A percentile compares a stretch with the other conserved stretches of the same genome.
Evolutionary conservation across 1,284 basidiomycete species (phyloP).

Genomic region (Kwoniella shivajii): DNA sequence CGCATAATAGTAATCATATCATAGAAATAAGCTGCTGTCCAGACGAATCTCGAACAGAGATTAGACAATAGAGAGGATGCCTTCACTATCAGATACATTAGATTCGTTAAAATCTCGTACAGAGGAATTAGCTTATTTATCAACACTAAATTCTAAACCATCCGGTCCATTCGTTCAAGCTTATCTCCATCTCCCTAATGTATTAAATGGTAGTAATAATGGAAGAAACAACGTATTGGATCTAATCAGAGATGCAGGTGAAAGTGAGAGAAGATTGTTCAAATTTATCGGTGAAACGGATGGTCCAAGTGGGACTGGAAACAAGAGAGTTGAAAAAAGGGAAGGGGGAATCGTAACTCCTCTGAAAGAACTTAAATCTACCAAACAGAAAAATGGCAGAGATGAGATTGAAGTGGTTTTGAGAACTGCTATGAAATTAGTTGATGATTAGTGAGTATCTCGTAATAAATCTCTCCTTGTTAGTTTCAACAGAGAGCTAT

Average conservation of each 20-base stretch:
- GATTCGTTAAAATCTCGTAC: constrained; percentile 38
- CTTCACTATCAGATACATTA: constrained; percentile 44
- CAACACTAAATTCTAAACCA: constrained; percentile 31
- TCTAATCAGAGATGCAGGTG: constrained; percentile 48
- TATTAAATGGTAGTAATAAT: not conserved
- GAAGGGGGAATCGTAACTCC: constrained; percentile 44
- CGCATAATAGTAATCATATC: not conserved
- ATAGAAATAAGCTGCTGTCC: too few species aligned
- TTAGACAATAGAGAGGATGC: constrained; percentile 27
- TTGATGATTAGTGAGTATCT: constrained; percentile 48
- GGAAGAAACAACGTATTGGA: constrained; percentile 21
- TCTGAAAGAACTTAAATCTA: constrained; percentile 30
- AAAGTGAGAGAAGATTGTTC: constrained; percentile 46
- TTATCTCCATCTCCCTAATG: constrained; percentile 37
- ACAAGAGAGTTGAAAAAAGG: constrained; percentile 43
- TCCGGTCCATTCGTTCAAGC: constrained; percentile 46
- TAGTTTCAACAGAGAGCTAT: too few species aligned
- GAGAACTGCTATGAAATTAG: constrained; percentile 42
- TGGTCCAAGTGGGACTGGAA: constrained; percentile 14
- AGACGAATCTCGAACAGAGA: not conserved
- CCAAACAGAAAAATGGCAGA: constrained; percentile 8
- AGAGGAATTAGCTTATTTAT: constrained; percentile 36
- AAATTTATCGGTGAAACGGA: constrained; percentile 42
- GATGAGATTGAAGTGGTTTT: constrained; percentile 45
- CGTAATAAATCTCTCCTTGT: not conserved